phyloP scores from a whole-genome alignment of 495 filamentous ascomycete genomes.

The Neurospora cerealis region DNA sequence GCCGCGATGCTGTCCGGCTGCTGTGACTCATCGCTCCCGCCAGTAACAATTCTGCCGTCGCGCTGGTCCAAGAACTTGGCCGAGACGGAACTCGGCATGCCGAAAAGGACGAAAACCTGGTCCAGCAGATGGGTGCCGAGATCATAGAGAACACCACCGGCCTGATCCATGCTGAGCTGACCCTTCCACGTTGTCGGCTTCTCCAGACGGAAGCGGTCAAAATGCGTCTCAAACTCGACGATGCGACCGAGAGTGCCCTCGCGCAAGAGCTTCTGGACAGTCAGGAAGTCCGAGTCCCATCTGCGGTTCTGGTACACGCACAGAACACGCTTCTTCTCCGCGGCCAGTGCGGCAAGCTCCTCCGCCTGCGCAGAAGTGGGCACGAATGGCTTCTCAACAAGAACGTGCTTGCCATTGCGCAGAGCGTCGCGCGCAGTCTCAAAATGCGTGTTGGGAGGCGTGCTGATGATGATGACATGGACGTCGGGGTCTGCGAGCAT shows the following conservation, averaged over 20 bases:
- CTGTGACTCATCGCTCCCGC: constrained; percentile 36
- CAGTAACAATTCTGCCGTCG: constrained; percentile 27
- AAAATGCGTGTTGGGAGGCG: constrained; percentile 68
- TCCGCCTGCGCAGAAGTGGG: constrained; percentile 61
- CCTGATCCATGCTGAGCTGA: constrained; percentile 45
- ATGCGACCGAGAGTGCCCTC: constrained; percentile 51
- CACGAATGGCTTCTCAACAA: constrained; percentile 87
- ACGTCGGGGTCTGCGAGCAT: constrained; percentile 56
- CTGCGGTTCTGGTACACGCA: constrained; percentile 87
- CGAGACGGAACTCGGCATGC: constrained; percentile 58
- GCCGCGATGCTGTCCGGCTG: constrained; percentile 63
- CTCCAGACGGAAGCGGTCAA: constrained; percentile 64
- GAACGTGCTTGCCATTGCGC: constrained; percentile 67
- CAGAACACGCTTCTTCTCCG: constrained; percentile 49
- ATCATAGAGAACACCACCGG: constrained; percentile 69
- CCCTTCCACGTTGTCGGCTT: constrained; percentile 60
- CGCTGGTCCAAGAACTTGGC: constrained; percentile 61
- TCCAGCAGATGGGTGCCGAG: constrained; percentile 78
- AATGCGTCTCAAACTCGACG: constrained; percentile 70
- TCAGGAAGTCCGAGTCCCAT: constrained; percentile 79
- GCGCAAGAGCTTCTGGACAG: constrained; percentile 52
- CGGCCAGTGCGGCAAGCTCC: constrained; percentile 55
- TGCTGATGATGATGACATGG: constrained; percentile 67
- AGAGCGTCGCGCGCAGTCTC: constrained; percentile 54
- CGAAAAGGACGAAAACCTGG: constrained; percentile 71